Evolutionary conservation across 2,329 filamentous ascomycete species (phyloP).

Genomic region (Nannizziopsis barbatae): DNA sequence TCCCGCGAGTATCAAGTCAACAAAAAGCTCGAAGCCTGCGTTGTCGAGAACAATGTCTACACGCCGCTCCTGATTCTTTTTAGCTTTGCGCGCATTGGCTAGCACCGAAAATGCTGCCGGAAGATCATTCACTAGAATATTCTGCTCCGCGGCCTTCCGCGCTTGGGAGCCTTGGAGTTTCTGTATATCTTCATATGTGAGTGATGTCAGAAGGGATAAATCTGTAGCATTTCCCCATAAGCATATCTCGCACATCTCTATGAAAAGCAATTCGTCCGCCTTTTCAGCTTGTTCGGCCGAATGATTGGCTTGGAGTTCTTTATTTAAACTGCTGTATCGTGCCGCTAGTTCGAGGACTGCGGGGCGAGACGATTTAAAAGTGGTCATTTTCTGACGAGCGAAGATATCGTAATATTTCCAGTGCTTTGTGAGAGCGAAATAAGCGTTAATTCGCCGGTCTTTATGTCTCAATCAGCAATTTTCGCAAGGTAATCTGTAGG

Average conservation of each 20-base stretch:
- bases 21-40: constrained; percentile 91
- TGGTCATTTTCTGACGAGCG: constrained; percentile 75
- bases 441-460: constrained; percentile 63
- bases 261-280: constrained; percentile 68
- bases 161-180: constrained; percentile 85
- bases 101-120: constrained; percentile 58
- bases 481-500: neutral
- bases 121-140: constrained; percentile 84
- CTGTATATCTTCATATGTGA: constrained; percentile 93
- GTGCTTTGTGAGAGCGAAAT: constrained; percentile 63
- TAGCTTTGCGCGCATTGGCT: constrained; percentile 51
- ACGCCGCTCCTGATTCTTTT: constrained; percentile 54
- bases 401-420: constrained; percentile 93
- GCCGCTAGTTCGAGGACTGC: constrained; percentile 71
- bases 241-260: constrained; percentile 91
- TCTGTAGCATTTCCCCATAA: constrained; percentile 97
- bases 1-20: constrained; percentile 82
- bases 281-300: constrained; percentile 44
- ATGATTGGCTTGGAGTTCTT: constrained; percentile 49
- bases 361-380: constrained; percentile 81
- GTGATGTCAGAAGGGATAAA: constrained; percentile 74
- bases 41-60: constrained; percentile 97
- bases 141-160: constrained; percentile 75
- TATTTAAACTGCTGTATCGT: constrained; percentile 64
- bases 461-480: constrained; percentile 9